Base-by-base conservation (phyloP, 345 rosid species). In the Citrus maxima region DNA sequence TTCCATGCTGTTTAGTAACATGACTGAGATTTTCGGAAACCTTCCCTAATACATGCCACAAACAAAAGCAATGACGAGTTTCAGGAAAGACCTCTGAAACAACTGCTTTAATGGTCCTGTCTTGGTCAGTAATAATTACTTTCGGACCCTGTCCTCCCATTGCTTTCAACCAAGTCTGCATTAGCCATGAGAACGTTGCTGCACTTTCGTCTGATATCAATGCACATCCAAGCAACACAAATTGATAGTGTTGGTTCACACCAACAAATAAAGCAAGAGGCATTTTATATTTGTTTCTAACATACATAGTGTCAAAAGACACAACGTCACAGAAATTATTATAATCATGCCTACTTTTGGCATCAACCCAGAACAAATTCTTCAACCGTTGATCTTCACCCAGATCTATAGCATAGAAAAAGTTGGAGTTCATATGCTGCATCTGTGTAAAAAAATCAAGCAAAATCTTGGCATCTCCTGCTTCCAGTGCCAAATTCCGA, bases 171-270 rank as follows among this genome's bases (percentile, higher is more conserved):
- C 93, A 89, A 8, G 88, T 82, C 81, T 75, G 85, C 90, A 88
- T 73, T 54, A 89, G 42, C 93, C 93, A 89, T 71, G 86, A 73
- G 77, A 80, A 86, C 25, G 93, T 86, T 22, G 83, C 66, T 55
- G 77, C 79, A 78, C 82, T 84, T 74, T 88, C 93, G 82, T 89
- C 91, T 7, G 88, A 83, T 60, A 89, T 54, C 76, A 89, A 30
- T 30, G 91, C 89, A 82, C 89, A 89, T 74, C 93, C 93, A 78
- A 88, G 89, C 72, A 89, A 84, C 78, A 88, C 71, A 75, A 84
- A 82, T 72, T 89, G 93, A 72, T 79, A 89, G 76, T 89, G 93
- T 37, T 89, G 89, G 73, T 89, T 89, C 80, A 86, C 93, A 22
- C 93, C 90, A 66, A 88, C 68, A 78, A 89, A 85, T 55, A 84